Conservation (phyloP, 148 eudicot species). For the Chenopodium formosanum region DNA sequence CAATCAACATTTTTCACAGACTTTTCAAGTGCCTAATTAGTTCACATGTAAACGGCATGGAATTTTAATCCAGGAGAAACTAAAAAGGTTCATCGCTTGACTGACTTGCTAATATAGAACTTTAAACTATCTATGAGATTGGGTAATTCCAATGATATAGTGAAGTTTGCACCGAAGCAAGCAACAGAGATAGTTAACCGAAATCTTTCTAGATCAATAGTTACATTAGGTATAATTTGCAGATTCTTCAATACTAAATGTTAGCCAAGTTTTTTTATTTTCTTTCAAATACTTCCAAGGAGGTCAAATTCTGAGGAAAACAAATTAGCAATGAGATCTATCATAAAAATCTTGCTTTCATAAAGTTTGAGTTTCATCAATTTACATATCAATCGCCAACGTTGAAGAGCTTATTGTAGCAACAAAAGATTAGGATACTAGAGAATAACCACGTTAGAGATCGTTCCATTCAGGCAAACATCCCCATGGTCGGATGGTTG, state of each 20-base stretch:
- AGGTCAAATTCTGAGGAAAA: too few species aligned
- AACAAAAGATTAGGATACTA: not conserved
- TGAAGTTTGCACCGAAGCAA: not conserved
- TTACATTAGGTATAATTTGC: not conserved
- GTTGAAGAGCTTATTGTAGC: not conserved
- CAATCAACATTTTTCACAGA: not conserved
- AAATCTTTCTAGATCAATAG: not conserved
- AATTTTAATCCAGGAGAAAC: not conserved
- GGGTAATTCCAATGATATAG: not conserved
- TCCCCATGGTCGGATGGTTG: not conserved
- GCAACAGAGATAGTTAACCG: not conserved
- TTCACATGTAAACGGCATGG: not conserved
- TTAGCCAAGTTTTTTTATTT: too few species aligned
- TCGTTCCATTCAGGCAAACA: not conserved
- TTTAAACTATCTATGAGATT: not conserved
- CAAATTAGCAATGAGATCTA: not conserved
- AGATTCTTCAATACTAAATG: not conserved
- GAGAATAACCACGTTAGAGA: not conserved
- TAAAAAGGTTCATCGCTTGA: not conserved
- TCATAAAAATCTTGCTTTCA: not conserved
- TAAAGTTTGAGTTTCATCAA: not conserved
- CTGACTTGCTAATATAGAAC: not conserved
- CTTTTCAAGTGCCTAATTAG: not conserved
- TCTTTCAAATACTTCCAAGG: too few species aligned
- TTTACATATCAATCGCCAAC: not conserved